Percentiles rank a stretch among this genome's conserved stretches.
These are phyloP conservation scores for Penicillium lagena DNA, from an alignment of 495 filamentous ascomycete species.

Conservation along the genomic window DNA sequence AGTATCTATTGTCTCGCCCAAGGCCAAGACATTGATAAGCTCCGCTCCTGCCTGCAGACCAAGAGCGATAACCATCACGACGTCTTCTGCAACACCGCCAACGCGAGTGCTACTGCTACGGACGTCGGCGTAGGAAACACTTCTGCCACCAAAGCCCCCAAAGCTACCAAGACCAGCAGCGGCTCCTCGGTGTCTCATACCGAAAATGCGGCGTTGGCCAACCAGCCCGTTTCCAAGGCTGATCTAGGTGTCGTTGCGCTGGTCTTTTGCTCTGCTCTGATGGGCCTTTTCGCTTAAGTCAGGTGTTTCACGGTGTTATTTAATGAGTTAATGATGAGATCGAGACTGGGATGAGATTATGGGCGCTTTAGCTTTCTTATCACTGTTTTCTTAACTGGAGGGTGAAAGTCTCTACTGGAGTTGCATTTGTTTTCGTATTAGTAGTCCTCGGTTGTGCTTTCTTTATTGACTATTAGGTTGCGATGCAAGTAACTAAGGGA, in stretches of 20 bases:
- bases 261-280: constrained; percentile 28
- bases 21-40: constrained; percentile 28
- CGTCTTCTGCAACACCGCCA: constrained; percentile 34
- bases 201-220: constrained; percentile 10
- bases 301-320: neutral
- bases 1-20: constrained; percentile 45
- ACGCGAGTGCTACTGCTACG: constrained; percentile 36
- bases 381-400: neutral
- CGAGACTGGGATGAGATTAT: neutral
- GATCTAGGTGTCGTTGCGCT: constrained; percentile 31
- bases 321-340: neutral
- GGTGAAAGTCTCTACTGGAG: neutral
- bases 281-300: constrained; percentile 20
- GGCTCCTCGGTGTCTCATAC: constrained; percentile 5
- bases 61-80: constrained; percentile 22
- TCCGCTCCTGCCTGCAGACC: constrained; percentile 28
- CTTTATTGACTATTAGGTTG: neutral
- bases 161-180: constrained; percentile 15
- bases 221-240: constrained; percentile 21
- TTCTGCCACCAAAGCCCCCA: constrained; percentile 5
- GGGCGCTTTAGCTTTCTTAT: neutral
- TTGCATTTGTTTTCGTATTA: neutral
- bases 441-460: neutral
- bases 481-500: neutral
- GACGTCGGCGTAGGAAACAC: neutral